Percentiles rank a stretch among this genome's conserved stretches.
These are phyloP conservation scores for Colletotrichum falcatum DNA, from an alignment of 2,329 filamentous ascomycete species.

Conservation along the genomic window DNA sequence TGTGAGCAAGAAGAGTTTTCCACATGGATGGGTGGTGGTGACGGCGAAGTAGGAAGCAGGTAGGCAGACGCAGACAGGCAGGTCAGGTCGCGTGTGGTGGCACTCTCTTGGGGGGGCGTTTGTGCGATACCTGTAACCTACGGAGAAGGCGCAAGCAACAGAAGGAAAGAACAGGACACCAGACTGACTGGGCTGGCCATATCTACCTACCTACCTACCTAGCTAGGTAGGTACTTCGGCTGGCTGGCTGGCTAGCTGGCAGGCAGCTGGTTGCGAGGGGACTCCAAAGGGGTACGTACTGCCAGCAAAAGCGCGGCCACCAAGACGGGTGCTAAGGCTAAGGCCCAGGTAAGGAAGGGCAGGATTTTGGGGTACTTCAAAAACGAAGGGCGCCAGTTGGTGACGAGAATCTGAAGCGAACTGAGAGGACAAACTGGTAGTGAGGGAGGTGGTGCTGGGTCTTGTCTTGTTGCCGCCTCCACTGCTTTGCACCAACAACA, in stretches of 20 bases:
- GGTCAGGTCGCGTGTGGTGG: slow-evolving; percentile 38
- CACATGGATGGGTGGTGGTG: slow-evolving; percentile 26
- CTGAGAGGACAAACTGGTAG: slow-evolving; percentile 3
- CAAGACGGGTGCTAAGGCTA: background rate
- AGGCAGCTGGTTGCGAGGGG: background rate
- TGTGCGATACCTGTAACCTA: too few relatives aligned
- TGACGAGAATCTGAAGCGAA: slow-evolving; percentile 2
- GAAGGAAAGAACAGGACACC: slow-evolving; percentile 26
- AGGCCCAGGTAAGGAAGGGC: background rate
- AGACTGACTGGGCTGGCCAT: too few relatives aligned
- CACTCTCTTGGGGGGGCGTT: slow-evolving; percentile 13
- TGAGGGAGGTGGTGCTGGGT: slow-evolving; percentile 1
- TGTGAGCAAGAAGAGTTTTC: slow-evolving; percentile 41
- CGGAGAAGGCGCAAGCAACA: slow-evolving; percentile 25
- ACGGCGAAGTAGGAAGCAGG: background rate
- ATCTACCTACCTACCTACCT: background rate
- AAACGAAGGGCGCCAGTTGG: slow-evolving; percentile 1
- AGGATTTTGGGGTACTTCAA: background rate
- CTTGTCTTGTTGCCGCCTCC: slow-evolving; percentile 6
- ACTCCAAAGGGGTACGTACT: slow-evolving; percentile 17
- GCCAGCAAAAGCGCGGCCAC: background rate
- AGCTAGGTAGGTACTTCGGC: background rate
- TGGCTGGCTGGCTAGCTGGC: background rate
- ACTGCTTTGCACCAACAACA: slow-evolving; percentile 17
- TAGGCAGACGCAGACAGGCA: background rate